Conservation (phyloP, 2,329 filamentous ascomycete genomes). For the Ilyonectria destructans region DNA sequence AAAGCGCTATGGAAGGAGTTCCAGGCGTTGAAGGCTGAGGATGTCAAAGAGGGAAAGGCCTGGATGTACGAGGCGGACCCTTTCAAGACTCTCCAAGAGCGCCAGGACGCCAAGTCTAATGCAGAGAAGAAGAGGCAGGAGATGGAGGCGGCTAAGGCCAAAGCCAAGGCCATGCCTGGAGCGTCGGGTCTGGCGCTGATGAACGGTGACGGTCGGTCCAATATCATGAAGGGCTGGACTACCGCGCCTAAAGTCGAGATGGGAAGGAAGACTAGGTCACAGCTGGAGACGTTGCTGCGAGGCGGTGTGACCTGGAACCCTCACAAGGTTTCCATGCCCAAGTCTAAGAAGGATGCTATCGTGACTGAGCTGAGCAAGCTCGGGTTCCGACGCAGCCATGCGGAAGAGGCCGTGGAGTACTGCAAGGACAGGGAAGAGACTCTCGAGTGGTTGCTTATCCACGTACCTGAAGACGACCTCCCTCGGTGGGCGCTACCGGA, state of each 20-base stretch:
- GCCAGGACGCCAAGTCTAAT: conserved; percentile 82
- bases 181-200: conserved; percentile 71
- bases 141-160: conserved; percentile 77
- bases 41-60: conserved; percentile 81
- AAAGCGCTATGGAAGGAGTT: conserved; percentile 95
- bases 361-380: conserved; percentile 83
- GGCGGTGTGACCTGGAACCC: conserved; percentile 90
- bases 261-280: conserved; percentile 83
- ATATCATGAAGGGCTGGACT: conserved; percentile 83
- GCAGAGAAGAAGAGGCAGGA: conserved; percentile 87
- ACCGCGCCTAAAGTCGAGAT: conserved; percentile 93
- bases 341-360: conserved; percentile 71
- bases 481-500: conserved; percentile 93
- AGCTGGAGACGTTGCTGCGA: conserved; percentile 86
- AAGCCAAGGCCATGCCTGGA: conserved; percentile 76
- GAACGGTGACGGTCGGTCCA: conserved; percentile 58
- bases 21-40: conserved; percentile 83
- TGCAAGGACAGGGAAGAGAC: conserved; percentile 95
- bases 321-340: conserved; percentile 77
- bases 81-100: conserved; percentile 85
- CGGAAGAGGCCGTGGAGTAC: conserved; percentile 88
- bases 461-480: conserved; percentile 97
- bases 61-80: conserved; percentile 98
- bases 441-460: conserved; percentile 95
- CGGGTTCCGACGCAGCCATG: conserved; percentile 91